A percentile compares a stretch with the other conserved stretches of the same genome.
These are phyloP conservation scores for Leishmania tropica DNA, from an alignment of 208 protist species.

Conservation along the genomic window DNA sequence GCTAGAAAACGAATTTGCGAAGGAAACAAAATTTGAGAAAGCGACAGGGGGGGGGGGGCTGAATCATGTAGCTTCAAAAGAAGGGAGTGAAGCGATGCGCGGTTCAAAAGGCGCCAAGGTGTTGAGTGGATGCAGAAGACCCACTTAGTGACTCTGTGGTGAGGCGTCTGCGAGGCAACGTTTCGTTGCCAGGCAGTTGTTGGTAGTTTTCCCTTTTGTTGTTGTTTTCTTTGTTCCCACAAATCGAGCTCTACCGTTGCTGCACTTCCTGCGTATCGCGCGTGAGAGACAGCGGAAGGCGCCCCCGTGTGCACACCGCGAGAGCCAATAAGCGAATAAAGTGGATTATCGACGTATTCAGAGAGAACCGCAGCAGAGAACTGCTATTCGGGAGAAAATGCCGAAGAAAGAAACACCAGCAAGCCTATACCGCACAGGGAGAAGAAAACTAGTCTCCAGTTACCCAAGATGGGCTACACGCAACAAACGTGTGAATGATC, in stretches of 20 bases:
- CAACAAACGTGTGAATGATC: background rate
- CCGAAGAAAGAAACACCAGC: background rate
- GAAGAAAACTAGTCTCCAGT: background rate
- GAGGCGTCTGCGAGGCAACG: background rate
- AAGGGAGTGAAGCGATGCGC: background rate
- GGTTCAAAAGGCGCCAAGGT: background rate
- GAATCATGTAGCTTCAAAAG: background rate
- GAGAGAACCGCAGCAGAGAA: background rate
- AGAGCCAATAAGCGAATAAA: background rate
- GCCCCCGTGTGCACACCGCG: too few species aligned
- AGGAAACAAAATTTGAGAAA: background rate
- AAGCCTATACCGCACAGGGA: background rate
- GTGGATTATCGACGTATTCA: background rate
- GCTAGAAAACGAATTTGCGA: background rate
- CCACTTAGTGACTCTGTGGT: background rate
- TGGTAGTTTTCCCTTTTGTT: background rate
- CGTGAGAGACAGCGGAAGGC: background rate
- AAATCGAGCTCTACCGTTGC: background rate
- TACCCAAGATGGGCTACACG: background rate
- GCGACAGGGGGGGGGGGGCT: too few species aligned
- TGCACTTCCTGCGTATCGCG: background rate
- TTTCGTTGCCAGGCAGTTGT: background rate
- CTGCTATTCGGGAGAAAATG: background rate
- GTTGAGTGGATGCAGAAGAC: background rate
- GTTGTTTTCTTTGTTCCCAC: background rate